These are phyloP conservation scores for Amanita inopinata DNA, from an alignment of 768 basidiomycete genomes.

Conservation along the genomic window DNA sequence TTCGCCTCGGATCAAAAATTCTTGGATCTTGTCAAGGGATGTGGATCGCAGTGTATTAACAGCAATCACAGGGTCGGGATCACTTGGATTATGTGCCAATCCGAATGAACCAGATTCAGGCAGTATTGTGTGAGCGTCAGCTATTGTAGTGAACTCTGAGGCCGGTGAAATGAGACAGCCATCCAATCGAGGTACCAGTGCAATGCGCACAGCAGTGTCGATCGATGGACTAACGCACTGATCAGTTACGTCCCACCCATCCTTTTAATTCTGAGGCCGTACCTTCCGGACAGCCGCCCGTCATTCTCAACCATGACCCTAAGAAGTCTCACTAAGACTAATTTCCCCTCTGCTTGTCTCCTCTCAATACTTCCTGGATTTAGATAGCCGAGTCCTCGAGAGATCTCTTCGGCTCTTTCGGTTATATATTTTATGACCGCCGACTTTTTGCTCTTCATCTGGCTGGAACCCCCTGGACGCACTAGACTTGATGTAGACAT, in stretches of 20 bases:
- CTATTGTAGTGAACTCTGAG: constrained; percentile 22
- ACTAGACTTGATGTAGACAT: constrained; percentile 57
- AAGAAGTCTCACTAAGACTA: constrained; percentile 64
- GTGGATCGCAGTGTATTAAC: constrained; percentile 51
- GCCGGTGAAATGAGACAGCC: constrained; percentile 16
- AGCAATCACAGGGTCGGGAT: constrained; percentile 32
- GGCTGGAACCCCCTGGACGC: constrained; percentile 50
- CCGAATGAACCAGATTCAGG: neutral
- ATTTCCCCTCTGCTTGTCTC: constrained; percentile 63
- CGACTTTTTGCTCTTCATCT: constrained; percentile 77
- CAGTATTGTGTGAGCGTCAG: constrained; percentile 19
- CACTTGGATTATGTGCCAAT: constrained; percentile 26
- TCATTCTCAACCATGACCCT: constrained; percentile 83
- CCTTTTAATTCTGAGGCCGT: constrained; percentile 6
- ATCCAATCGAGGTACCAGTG: constrained; percentile 53
- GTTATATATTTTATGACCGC: constrained; percentile 70
- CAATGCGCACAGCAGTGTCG: constrained; percentile 66
- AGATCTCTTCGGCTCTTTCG: constrained; percentile 66
- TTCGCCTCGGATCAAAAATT: constrained; percentile 74
- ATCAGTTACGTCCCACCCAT: neutral
- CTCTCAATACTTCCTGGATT: constrained; percentile 39
- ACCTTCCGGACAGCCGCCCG: constrained; percentile 83
- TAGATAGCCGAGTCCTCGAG: constrained; percentile 67
- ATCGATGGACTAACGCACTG: constrained; percentile 39
- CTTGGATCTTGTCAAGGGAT: constrained; percentile 68